phyloP scores from a whole-genome alignment of 352 stramenopile species.

The Phytophthora capsici region DNA sequence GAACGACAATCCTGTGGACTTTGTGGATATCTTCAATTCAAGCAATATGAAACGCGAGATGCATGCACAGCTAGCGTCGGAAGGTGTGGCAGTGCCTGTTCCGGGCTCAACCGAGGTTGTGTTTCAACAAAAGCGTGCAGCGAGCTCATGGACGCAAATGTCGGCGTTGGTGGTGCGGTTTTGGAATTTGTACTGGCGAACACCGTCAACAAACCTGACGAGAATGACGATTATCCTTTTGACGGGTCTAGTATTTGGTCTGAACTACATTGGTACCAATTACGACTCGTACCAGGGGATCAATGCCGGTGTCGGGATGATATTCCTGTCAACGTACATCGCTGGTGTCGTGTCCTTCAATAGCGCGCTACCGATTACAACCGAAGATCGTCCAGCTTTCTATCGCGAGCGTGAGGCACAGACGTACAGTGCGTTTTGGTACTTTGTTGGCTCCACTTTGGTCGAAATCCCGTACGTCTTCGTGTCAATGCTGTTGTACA shows the following conservation, averaged over 20 bases:
- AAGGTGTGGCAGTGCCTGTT: conserved; percentile 32
- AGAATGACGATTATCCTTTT: conserved; percentile 3
- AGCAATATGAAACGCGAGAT: conserved; percentile 34
- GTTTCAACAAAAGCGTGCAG: conserved; percentile 45
- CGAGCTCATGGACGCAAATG: conserved; percentile 34
- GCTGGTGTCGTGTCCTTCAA: conserved; percentile 81
- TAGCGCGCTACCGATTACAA: conserved; percentile 70
- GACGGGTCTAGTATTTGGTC: conserved; percentile 12
- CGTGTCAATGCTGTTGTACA: conserved; percentile 42
- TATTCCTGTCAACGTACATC: conserved; percentile 89
- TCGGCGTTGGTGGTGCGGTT: conserved; percentile 30
- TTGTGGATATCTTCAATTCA: conserved; percentile 33
- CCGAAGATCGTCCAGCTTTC: conserved; percentile 83
- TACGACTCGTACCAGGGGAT: conserved; percentile 32
- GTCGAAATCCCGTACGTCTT: conserved; percentile 89
- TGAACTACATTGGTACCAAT: conserved; percentile 16
- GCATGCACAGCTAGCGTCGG: neutral
- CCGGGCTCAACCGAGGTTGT: conserved; percentile 19
- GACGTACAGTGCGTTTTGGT: conserved; percentile 85
- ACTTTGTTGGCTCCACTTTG: conserved; percentile 79
- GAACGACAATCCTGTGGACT: conserved; percentile 22
- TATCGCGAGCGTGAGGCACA: conserved; percentile 80
- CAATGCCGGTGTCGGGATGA: conserved; percentile 75
- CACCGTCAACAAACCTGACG: conserved; percentile 15
- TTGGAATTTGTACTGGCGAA: conserved; percentile 40